Evolutionary conservation across 306 rosid genomes (phyloP), one percentile per base, ranked within the genome.

Genomic region (Lotus japonicus): DNA sequence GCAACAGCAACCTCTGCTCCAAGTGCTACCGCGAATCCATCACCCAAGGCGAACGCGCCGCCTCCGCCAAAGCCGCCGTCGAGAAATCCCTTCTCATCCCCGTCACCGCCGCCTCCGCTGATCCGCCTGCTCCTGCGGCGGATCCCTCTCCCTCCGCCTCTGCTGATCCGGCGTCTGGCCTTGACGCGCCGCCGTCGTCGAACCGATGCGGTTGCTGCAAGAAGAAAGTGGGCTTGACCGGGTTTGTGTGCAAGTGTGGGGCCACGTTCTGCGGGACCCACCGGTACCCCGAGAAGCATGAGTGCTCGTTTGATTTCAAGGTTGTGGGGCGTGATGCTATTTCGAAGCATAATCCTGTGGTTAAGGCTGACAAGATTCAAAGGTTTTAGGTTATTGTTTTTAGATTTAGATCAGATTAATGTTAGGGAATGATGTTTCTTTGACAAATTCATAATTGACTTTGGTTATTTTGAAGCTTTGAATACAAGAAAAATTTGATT

Each of bases 161-260:
- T 6, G 36, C 36, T 5, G 36, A 10, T 4, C 13, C 11, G 7
- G 19, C 49, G 7, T 12, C 17, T 4, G 19, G 26, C 18, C 1
- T 16, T 2, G 38, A 58, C 2, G 7, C 36, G 36, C 7, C 42
- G 9, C 31, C 56, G 51, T 45, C 64, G 6, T 53, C 41, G 31
- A 82, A 54, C 43, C 84, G 94, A 13, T 87, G 94, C 56, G n/a
- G 5, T 44, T 38, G 58, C 64, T 87, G 90, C 56, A 81, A 83
- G 52, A 79, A 67, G 77, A 87, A 85, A 61, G 82, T 83, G 16
- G 82, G 88, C 2, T 7, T 85, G 50, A 74, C 76, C 2, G 94
- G 94, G 5, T 85, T 87, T 48, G 17, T 14, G 14, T 87, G 92
- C 82, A 87, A 76, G 80, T 87, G 92, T 67, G 89, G 83, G 49